Evolutionary conservation across 371 early-diverging fungal genomes (phyloP).

Genomic region (Enterospora canceri): DNA sequence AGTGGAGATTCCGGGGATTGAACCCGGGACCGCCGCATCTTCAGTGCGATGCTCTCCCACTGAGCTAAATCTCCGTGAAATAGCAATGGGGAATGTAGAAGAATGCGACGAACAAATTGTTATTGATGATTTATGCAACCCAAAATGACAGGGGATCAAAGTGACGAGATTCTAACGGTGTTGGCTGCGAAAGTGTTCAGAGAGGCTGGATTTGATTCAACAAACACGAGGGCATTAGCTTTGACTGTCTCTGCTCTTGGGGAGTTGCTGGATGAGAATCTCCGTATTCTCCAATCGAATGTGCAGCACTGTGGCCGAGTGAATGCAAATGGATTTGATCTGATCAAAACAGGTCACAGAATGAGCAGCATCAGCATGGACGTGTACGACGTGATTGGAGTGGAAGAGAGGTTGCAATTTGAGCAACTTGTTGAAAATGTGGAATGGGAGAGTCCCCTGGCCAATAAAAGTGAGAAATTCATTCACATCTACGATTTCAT

Average conservation of each 20-base stretch:
- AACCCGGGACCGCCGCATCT: constrained; percentile 28
- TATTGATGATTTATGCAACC: too few species aligned
- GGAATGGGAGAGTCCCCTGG: constrained; percentile 26
- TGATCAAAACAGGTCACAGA: background rate
- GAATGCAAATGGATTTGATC: background rate
- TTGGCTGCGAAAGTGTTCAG: background rate
- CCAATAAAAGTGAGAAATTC: constrained; percentile 41
- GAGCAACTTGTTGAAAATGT: background rate
- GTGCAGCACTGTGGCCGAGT: background rate
- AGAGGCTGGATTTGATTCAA: background rate
- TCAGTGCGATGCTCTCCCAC: constrained; percentile 34
- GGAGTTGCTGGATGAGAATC: background rate
- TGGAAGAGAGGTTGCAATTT: background rate
- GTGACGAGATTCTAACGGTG: too few species aligned
- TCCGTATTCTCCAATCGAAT: background rate
- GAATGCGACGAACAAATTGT: background rate
- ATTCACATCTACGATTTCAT: constrained; percentile 56
- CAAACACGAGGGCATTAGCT: background rate
- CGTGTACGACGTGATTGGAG: background rate
- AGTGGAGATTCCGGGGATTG: constrained; percentile 15
- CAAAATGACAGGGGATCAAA: too few species aligned
- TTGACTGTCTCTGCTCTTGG: background rate
- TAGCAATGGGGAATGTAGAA: background rate
- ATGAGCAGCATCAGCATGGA: background rate
- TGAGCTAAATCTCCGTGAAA: constrained; percentile 21